A percentile compares a stretch with the other conserved stretches of the same genome.
Evolutionary conservation across 345 rosid genomes (phyloP).

Genomic region (Citrus maxima): DNA sequence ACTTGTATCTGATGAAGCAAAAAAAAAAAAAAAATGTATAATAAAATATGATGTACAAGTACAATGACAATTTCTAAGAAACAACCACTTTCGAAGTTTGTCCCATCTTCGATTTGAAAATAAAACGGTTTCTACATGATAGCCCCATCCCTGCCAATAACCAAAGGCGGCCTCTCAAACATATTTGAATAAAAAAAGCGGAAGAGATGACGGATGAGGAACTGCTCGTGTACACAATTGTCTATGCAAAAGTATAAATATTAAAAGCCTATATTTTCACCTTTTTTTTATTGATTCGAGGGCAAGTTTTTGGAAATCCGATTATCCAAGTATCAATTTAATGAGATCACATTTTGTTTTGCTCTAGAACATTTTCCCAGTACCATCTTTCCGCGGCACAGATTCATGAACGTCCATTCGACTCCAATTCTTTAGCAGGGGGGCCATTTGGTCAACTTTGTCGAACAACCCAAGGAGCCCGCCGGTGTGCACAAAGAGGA

Average conservation of each 20-base stretch:
- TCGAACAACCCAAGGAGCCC: constrained; percentile 81
- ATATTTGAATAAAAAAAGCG: no score
- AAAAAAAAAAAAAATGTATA: no score
- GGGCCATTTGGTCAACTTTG: constrained; percentile 70
- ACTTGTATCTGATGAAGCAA: no score
- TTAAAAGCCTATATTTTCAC: neutral
- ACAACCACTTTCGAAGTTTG: no score
- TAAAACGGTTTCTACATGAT: no score
- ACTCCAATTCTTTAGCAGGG: constrained; percentile 59
- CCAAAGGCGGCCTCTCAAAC: no score
- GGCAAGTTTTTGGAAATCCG: neutral
- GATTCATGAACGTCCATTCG: constrained; percentile 80
- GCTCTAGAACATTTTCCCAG: constrained; percentile 76
- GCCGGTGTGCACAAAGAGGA: constrained; percentile 83
- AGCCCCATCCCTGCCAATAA: no score
- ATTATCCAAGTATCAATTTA: neutral
- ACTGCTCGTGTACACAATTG: neutral
- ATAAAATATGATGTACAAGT: no score
- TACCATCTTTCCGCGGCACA: constrained; percentile 62
- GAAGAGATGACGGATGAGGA: no score
- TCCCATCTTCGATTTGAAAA: no score
- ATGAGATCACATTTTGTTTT: neutral
- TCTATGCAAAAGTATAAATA: neutral
- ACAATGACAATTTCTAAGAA: no score
- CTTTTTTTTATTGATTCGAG: neutral